phyloP scores from a whole-genome alignment of 169 alveolate genomes.

The Cyclospora cayetanensis region DNA sequence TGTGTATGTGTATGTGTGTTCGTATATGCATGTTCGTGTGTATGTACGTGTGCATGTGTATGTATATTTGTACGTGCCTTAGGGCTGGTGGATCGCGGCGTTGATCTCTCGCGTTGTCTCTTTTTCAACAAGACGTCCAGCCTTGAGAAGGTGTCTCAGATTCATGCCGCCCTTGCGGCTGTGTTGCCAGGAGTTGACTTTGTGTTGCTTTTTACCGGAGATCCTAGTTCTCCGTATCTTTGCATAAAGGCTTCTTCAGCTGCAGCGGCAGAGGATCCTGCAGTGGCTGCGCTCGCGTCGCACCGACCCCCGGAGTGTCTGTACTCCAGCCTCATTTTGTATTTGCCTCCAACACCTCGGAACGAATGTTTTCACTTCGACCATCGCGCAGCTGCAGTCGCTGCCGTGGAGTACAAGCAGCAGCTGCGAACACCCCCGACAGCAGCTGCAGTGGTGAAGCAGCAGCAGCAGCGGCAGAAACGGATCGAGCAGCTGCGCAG shows the following conservation, averaged over 20 bases:
- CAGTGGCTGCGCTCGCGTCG: neutral
- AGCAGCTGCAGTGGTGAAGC: neutral
- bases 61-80: neutral
- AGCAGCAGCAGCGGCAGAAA: neutral
- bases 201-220: neutral
- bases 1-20: too few species aligned
- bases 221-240: neutral
- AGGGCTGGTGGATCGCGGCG: slow-evolving; percentile 15
- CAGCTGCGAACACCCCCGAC: slow-evolving; percentile 33
- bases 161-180: neutral
- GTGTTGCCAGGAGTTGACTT: slow-evolving; percentile 28
- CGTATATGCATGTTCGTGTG: too few species aligned
- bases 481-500: neutral
- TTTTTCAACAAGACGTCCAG: neutral
- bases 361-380: slow-evolving; percentile 15
- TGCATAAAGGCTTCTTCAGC: neutral
- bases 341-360: slow-evolving; percentile 7
- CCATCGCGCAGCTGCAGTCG: neutral
- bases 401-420: neutral
- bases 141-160: neutral
- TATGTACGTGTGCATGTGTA: neutral
- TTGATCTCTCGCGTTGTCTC: slow-evolving; percentile 17
- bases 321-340: neutral
- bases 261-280: slow-evolving; percentile 27
- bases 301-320: neutral